Percentiles rank a stretch among this genome's conserved stretches.
Evolutionary conservation across 306 rosid species (phyloP).

Genomic region (Prunus mongolica): DNA sequence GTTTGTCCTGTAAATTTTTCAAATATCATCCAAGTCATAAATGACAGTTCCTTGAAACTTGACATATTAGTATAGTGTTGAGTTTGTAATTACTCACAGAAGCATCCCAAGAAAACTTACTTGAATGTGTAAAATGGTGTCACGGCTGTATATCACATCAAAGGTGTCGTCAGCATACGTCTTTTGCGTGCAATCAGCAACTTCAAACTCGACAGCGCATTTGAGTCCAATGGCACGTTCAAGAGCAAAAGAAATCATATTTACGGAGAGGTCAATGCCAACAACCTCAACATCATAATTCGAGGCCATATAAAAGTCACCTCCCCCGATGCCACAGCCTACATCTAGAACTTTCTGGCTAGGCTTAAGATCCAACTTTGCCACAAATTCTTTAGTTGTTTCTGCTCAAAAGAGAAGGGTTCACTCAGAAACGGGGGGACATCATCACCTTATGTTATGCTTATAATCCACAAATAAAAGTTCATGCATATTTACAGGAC

Average conservation of each 20-base stretch:
- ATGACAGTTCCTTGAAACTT: not conserved
- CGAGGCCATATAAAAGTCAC: constrained; percentile 91
- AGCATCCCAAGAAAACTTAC: constrained; percentile 35
- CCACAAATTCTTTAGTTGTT: constrained; percentile 78
- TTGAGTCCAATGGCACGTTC: constrained; percentile 82
- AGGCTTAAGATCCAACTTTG: constrained; percentile 69
- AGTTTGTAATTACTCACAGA: not conserved
- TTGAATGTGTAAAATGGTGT: constrained; percentile 78
- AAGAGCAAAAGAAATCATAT: constrained; percentile 88
- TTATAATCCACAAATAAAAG: not conserved
- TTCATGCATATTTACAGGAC: too few species aligned
- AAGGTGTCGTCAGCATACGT: constrained; percentile 59
- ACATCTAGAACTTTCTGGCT: constrained; percentile 90
- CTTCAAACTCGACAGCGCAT: constrained; percentile 79
- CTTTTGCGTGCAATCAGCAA: constrained; percentile 83
- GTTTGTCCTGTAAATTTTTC: constrained; percentile 59
- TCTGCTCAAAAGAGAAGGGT: constrained; percentile 44
- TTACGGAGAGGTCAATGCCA: constrained; percentile 87
- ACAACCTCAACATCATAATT: constrained; percentile 78
- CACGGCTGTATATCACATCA: constrained; percentile 84
- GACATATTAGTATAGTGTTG: not conserved
- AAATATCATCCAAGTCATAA: not conserved
- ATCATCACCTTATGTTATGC: not conserved
- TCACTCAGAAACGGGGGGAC: not conserved
- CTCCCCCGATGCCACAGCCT: constrained; percentile 97